Base-by-base conservation (phyloP, 2,329 filamentous ascomycete genomes). In the Ascochyta koolunga region DNA sequence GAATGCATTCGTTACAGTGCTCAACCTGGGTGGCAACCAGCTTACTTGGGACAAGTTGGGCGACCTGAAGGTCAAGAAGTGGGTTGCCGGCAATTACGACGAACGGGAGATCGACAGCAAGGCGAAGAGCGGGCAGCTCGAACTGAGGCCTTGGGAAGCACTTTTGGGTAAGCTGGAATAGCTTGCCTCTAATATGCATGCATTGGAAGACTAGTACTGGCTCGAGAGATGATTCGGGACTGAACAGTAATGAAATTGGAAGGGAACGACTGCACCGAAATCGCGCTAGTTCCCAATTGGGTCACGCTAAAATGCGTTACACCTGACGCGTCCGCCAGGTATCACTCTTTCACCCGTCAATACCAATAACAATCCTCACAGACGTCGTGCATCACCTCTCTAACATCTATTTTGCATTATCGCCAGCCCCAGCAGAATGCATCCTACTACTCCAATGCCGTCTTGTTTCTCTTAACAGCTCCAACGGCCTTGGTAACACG, bases 11-110 rank as follows among this genome's bases (percentile, higher is more conserved):
- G 49, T 74, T 13, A 66, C 67, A 1, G 62, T 76, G 13, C 46
- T 74, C 35, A 76, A 76, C 37, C 65, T 76, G 24, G 70, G 66
- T 18, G 68, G 68, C 13, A 59, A 69, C 8, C 57, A 62, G 37
- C 56, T 71, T 1, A 35, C 29, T 2, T 76, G 73, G 73, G 56
- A 63, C 11, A 59, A 66, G 2, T 50, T 74, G 27, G 60, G 54
- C 29, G 59, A 48, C 18, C 25, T 69, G 21, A 69, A 65, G 53
- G 65, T 73, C 11, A 53, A 59, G 57, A 66, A 67, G 44, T 76
- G 72, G 72, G 68, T 75, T 58, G 68, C 70, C 24, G 72, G 73
- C 18, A 76, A 73, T 49, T 75, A 74, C 44, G 62, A 69, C 45
- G 67, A 70, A 57, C 62, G 44, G 27, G 62, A 66, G 1, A 54